phyloP scores from a whole-genome alignment of 2,329 filamentous ascomycete genomes.

The Colletotrichum sp. region DNA sequence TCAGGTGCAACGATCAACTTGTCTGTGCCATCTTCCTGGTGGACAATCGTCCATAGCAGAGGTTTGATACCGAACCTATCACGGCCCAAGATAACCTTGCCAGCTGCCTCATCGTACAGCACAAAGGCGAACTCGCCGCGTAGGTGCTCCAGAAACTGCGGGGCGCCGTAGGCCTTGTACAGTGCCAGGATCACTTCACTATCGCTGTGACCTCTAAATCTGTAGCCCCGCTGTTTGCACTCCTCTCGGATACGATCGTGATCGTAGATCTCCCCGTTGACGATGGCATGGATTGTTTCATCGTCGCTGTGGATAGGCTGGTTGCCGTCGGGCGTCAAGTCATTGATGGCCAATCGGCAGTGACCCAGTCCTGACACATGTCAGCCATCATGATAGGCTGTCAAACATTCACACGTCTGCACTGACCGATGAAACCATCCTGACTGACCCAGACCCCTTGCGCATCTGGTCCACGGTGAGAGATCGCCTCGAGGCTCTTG shows the following conservation, averaged over 20 bases:
- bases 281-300: slow-evolving; percentile 55
- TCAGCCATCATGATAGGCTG: not conserved
- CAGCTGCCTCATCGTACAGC: slow-evolving; percentile 46
- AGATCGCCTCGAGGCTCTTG: slow-evolving; percentile 25
- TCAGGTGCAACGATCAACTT: slow-evolving; percentile 55
- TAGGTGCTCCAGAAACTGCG: slow-evolving; percentile 40
- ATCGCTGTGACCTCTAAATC: slow-evolving; percentile 52
- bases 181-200: slow-evolving; percentile 58
- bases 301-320: slow-evolving; percentile 49
- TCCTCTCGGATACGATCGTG: slow-evolving; percentile 46
- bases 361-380: slow-evolving; percentile 41
- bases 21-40: slow-evolving; percentile 6
- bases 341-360: slow-evolving; percentile 56
- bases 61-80: slow-evolving; percentile 65
- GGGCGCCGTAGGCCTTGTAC: slow-evolving; percentile 51
- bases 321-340: slow-evolving; percentile 46
- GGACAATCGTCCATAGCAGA: slow-evolving; percentile 49
- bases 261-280: slow-evolving; percentile 65
- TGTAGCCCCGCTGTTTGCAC: slow-evolving; percentile 39
- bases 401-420: accelerated
- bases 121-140: slow-evolving; percentile 60
- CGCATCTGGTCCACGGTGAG: slow-evolving; percentile 34
- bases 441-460: slow-evolving; percentile 28
- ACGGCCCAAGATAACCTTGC: slow-evolving; percentile 48
- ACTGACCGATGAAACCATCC: slow-evolving; percentile 7